These are phyloP conservation scores for Asterophora lycoperdoides DNA, from an alignment of 768 basidiomycete species.

Conservation along the genomic window DNA sequence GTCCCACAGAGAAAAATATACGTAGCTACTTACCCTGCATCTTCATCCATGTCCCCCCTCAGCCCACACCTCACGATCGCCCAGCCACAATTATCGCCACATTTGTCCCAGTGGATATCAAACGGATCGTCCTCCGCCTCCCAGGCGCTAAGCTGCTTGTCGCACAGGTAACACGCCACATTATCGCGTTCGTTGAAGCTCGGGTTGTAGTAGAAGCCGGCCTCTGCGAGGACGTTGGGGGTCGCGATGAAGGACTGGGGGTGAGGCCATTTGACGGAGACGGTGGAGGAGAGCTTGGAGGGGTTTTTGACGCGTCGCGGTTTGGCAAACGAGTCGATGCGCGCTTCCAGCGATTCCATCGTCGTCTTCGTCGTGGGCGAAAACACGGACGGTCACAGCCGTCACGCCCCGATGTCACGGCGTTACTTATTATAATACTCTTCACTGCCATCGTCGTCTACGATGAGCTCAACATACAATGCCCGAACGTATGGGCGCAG, in stretches of 20 bases:
- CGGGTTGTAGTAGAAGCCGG: slow-evolving; percentile 85
- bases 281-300: slow-evolving; percentile 41
- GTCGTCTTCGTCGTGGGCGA: slow-evolving; percentile 15
- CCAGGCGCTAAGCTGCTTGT: slow-evolving; percentile 82
- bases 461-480: slow-evolving; percentile 20
- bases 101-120: slow-evolving; percentile 74
- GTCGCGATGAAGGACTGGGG: slow-evolving; percentile 53
- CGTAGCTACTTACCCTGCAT: slow-evolving; percentile 42
- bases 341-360: slow-evolving; percentile 54
- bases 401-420: slow-evolving; percentile 25
- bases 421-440: slow-evolving; percentile 13
- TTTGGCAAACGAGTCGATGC: slow-evolving; percentile 68
- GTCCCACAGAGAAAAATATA: background rate
- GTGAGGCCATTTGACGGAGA: slow-evolving; percentile 76
- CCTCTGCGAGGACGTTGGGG: slow-evolving; percentile 73
- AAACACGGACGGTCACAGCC: slow-evolving; percentile 21
- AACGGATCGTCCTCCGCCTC: slow-evolving; percentile 82
- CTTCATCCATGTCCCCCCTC: slow-evolving; percentile 48
- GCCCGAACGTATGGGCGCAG: slow-evolving; percentile 36
- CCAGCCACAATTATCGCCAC: slow-evolving; percentile 67
- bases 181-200: slow-evolving; percentile 64
- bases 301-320: slow-evolving; percentile 58
- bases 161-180: slow-evolving; percentile 82
- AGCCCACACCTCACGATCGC: slow-evolving; percentile 74
- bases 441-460: background rate